Conservation (phyloP, 1,284 basidiomycete genomes). For the Amylostereum areolatum region DNA sequence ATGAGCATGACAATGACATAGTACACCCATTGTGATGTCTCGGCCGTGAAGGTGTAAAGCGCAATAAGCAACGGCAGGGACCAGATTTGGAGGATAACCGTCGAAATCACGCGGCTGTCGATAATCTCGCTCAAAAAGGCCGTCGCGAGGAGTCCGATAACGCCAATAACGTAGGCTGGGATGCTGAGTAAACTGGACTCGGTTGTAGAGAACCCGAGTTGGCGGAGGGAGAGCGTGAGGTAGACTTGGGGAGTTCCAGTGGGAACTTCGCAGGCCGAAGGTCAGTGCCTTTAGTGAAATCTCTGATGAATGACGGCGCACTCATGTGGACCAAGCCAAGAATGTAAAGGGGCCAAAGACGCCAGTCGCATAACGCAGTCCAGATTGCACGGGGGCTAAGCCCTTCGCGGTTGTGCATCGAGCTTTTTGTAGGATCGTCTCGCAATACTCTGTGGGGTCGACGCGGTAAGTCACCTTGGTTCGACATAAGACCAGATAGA, state of each 20-base stretch:
- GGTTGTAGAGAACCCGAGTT: conserved; percentile 59
- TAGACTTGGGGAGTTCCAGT: conserved; percentile 45
- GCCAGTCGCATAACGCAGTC: conserved; percentile 54
- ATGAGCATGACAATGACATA: conserved; percentile 50
- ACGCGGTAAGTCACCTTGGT: conserved; percentile 45
- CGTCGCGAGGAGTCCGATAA: conserved; percentile 34
- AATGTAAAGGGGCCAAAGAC: conserved; percentile 67
- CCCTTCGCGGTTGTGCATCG: conserved; percentile 78
- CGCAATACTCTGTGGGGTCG: conserved; percentile 58
- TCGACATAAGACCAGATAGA: conserved; percentile 14
- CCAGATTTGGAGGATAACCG: conserved; percentile 55
- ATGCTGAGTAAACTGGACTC: conserved; percentile 58
- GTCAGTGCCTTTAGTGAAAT: neutral
- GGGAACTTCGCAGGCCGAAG: conserved; percentile 46
- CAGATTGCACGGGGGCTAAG: conserved; percentile 50
- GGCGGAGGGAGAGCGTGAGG: conserved; percentile 54
- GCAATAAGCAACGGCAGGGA: conserved; percentile 53
- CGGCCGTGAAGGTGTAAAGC: conserved; percentile 44
- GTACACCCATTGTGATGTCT: conserved; percentile 57
- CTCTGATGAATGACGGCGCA: conserved; percentile 10
- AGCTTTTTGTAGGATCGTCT: conserved; percentile 66
- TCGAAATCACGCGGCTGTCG: conserved; percentile 47
- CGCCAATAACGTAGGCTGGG: conserved; percentile 34
- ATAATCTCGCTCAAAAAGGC: conserved; percentile 50
- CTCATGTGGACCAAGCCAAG: conserved; percentile 35